Evolutionary conservation across 2,329 filamentous ascomycete species (phyloP), one percentile per base, ranked within the genome.

Genomic region (Paraconiothyrium brasiliense): DNA sequence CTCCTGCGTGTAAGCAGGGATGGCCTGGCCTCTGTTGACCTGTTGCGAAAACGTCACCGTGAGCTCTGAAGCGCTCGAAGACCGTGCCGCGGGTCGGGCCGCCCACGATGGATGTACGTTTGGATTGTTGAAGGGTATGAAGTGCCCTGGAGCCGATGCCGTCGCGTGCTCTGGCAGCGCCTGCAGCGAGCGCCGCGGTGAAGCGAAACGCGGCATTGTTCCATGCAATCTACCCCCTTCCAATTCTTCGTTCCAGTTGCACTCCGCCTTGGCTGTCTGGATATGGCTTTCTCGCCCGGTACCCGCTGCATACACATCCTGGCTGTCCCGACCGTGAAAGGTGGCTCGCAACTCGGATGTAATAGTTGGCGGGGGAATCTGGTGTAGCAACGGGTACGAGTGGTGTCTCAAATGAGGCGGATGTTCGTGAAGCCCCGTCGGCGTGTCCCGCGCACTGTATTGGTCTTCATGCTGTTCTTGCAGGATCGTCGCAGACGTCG

Each of bases 361-460:
- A 9, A 60, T 44, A n/a, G 56, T 27, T 30, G 58, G 52, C 34
- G 69, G 59, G 10, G 64, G 54, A 27, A 54, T 13, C 11, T 66
- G 60, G 39, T 68, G 62, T 24, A 66, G 61, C 39, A 60, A 66
- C 8, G 71, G 71, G 62, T 68, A 73, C n/a, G 54, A 54, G 41
- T 64, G 56, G 11, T 64, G 60, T 47, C 61, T 47, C 46, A 57
- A 60, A 47, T 66, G 58, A 44, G 62, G 60, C 54, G 52, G 50
- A n/a, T 32, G n/a, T n/a, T 65, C 56, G 34, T 62, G 52, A 14
- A 56, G 34, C 13, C 43, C 60, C 34, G 32, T 20, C 30, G 43
- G 13, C 44, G 49, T 43, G n/a, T 41, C 54, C 37, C 41, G 4
- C 8, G 43, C 10, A 20, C 56, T 27, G 8, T 61, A 57, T n/a